A percentile compares a stretch with the other conserved stretches of the same genome.
Conservation (phyloP, 345 rosid species). For the Salix caprea region DNA sequence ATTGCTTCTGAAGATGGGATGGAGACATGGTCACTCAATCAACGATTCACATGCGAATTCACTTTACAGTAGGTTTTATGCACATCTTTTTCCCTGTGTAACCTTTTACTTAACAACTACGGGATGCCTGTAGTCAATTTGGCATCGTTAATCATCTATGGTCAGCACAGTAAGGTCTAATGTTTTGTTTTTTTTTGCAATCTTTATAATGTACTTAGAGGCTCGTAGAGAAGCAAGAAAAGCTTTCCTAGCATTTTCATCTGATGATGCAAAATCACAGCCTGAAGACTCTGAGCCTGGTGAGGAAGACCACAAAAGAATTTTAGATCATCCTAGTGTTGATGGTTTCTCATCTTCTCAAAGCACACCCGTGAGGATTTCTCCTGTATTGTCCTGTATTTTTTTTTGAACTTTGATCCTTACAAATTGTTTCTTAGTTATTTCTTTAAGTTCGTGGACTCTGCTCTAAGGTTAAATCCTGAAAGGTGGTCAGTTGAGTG, state of each 20-base stretch:
- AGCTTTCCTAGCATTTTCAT: constrained; percentile 83
- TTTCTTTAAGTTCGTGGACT: neutral
- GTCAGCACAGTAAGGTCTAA: neutral
- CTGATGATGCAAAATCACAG: constrained; percentile 45
- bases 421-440: neutral
- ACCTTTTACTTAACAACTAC: neutral
- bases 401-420: neutral
- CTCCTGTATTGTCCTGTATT: constrained; percentile 16
- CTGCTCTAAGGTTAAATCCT: neutral
- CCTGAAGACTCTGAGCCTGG: constrained; percentile 30
- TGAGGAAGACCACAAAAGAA: constrained; percentile 39
- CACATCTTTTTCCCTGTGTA: neutral
- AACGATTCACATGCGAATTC: constrained; percentile 62
- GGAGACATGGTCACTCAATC: constrained; percentile 84
- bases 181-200: neutral
- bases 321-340: constrained; percentile 32
- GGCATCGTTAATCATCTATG: neutral
- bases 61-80: constrained; percentile 14
- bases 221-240: constrained; percentile 96
- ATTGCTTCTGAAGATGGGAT: constrained; percentile 89
- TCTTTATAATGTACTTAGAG: constrained; percentile 37
- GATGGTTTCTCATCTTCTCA: constrained; percentile 46
- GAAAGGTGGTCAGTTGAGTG: neutral
- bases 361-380: constrained; percentile 69
- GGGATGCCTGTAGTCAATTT: neutral